Evolutionary conservation across 495 filamentous ascomycete species (phyloP).

Genomic region (Penicillium malachiteum): DNA sequence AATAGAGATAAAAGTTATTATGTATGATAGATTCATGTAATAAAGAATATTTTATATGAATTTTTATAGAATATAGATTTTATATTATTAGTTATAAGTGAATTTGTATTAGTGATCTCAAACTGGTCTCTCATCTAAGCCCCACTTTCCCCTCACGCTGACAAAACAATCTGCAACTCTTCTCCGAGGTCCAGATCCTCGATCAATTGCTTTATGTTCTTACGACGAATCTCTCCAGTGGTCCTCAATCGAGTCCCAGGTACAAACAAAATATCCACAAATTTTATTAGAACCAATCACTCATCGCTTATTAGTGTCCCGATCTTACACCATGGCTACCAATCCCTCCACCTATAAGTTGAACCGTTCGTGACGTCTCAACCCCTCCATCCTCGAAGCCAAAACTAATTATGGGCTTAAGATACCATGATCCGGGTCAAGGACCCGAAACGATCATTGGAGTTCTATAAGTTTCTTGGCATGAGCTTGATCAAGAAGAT

Average conservation of each 20-base stretch:
- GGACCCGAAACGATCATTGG: conserved; percentile 85
- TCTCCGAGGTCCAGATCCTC: background rate
- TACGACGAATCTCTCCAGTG: conserved; percentile 10
- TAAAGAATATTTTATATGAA: too few relatives aligned
- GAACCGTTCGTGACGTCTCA: conserved; percentile 60
- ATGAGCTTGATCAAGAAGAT: conserved; percentile 79
- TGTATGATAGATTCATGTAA: too few relatives aligned
- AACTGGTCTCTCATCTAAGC: background rate
- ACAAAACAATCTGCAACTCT: conserved; percentile 3
- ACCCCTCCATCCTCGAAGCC: too few relatives aligned
- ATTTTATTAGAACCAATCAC: conserved; percentile 12
- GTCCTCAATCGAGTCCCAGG: too few relatives aligned
- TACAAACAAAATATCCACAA: conserved; percentile 25
- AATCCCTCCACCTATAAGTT: conserved; percentile 82
- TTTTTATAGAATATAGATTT: too few relatives aligned
- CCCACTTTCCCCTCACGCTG: conserved; percentile 17
- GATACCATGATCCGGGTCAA: conserved; percentile 85
- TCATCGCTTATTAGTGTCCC: conserved; percentile 18
- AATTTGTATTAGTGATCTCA: too few relatives aligned
- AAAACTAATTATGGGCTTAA: conserved; percentile 13
- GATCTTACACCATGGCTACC: conserved; percentile 67
- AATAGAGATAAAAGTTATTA: too few relatives aligned
- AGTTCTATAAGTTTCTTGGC: conserved; percentile 93
- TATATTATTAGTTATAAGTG: too few relatives aligned
- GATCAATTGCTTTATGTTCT: background rate